Evolutionary conservation across 495 filamentous ascomycete species (phyloP).

Genomic region (Wilcoxina mikolae): DNA sequence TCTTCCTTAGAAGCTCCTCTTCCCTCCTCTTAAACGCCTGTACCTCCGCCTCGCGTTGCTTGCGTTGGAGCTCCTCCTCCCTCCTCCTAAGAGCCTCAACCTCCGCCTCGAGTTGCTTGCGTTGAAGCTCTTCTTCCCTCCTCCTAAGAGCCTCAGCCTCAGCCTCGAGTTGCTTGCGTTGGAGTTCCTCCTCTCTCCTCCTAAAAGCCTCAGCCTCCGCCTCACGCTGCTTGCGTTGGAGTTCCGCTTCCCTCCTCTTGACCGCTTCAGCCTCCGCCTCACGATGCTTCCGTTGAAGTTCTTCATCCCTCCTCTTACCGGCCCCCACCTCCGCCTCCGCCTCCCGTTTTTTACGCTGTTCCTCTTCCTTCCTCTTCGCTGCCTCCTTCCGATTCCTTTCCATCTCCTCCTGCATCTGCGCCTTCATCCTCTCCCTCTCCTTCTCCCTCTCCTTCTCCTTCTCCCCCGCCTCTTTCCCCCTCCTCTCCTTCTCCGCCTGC

Average conservation of each 20-base stretch:
- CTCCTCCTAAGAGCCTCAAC: too few species aligned
- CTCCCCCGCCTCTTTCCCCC: slow-evolving; percentile 28
- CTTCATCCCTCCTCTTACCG: slow-evolving; percentile 73
- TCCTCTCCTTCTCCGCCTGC: slow-evolving; percentile 10
- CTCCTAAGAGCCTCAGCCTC: not conserved
- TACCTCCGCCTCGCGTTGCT: not conserved
- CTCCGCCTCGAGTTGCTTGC: not conserved
- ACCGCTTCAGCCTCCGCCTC: slow-evolving; percentile 43
- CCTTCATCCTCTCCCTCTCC: slow-evolving; percentile 21
- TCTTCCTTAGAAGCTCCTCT: too few species aligned
- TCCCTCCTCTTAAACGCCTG: too few species aligned
- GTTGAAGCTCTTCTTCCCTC: not conserved
- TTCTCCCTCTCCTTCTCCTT: slow-evolving; percentile 41
- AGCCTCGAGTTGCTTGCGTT: not conserved
- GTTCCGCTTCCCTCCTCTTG: slow-evolving; percentile 39
- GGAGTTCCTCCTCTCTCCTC: not conserved
- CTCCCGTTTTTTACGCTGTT: slow-evolving; percentile 43
- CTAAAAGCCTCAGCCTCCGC: not conserved
- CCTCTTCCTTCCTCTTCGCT: slow-evolving; percentile 22
- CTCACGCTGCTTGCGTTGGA: not conserved
- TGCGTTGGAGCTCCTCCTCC: too few species aligned
- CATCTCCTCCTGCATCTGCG: slow-evolving; percentile 17
- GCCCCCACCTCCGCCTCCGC: slow-evolving; percentile 35
- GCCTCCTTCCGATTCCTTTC: slow-evolving; percentile 23
- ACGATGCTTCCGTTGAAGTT: slow-evolving; percentile 46